Base-by-base conservation (phyloP, 108 stramenopile genomes). In the Fistulifera solaris region DNA sequence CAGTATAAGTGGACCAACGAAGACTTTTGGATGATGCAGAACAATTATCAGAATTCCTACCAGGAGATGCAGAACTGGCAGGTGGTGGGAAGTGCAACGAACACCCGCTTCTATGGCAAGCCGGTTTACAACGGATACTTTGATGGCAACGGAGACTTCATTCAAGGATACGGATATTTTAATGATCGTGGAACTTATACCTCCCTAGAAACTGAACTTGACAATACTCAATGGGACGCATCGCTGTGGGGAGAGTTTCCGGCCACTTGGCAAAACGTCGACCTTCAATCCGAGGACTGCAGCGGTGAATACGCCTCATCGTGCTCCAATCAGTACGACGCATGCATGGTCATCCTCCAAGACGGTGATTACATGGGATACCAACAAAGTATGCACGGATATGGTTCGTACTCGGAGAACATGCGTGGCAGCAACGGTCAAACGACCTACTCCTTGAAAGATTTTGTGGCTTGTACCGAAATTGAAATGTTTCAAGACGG, bases 111-210 rank as follows among this genome's bases (percentile, higher is more conserved):
- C 16, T 57, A 40, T 19, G 56, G 56, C 7, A 23, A 35, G 12
- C 40, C 16, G 19, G 25, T 57, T 57, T 19, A 42, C 15, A 57
- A 66, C 19, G 64, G 60, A 38, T 66, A 66, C 56, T 56, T 43
- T 52, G 47, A 64, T 19, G 54, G 6, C 8, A 46, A 64, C 24
- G 62, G 52, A 17, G 52, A 54, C 15, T 54, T 52, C 43, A 35
- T 58, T 25, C 43, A 60, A 15, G 44, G 22, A 24, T 22, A 51
- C 21, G 45, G 58, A 2, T 52, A 47, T 17, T 24, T 42, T 6
- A 12, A 14, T 2, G 17, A 28, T n/a, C 14, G 38, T 3, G 53
- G 53, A 38, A 17, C 23, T 14, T 54, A 39, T 35, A n/a, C n/a
- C 17, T 19, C 18, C 19, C 27, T 54, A 17, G 53, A 54, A 19